Conservation (phyloP, 306 rosid species). For the Prinsepia uniflora region DNA sequence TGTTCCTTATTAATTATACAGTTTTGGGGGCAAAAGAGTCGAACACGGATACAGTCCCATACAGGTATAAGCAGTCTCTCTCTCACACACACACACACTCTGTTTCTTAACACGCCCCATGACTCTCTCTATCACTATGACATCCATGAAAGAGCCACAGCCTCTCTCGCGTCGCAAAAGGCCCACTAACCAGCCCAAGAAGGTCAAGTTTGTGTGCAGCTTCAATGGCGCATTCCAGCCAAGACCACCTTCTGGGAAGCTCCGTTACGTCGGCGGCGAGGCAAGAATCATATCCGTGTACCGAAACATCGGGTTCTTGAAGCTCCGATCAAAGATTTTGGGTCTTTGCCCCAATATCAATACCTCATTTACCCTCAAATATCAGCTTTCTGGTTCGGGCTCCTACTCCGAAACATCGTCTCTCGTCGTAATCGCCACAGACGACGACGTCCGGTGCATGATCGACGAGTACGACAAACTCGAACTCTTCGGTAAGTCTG, state of each 20-base stretch:
- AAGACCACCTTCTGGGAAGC: conserved; percentile 17
- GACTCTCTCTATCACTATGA: conserved; percentile 1
- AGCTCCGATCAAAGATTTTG: conserved; percentile 23
- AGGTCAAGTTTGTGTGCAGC: conserved; percentile 29
- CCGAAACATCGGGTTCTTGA: conserved; percentile 15
- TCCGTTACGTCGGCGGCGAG: conserved; percentile 31
- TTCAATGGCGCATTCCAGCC: conserved; percentile 26
- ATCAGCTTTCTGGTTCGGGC: conserved; percentile 14
- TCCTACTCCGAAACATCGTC: conserved; percentile 5
- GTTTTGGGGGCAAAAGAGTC: neutral
- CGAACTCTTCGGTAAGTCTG: conserved; percentile 14
- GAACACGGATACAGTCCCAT: neutral
- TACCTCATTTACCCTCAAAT: conserved; percentile 16
- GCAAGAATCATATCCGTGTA: conserved; percentile 28
- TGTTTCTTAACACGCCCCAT: neutral
- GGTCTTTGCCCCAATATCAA: conserved; percentile 13
- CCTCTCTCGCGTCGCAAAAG: conserved; percentile 15
- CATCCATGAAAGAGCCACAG: conserved; percentile 27
- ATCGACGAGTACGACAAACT: conserved; percentile 26
- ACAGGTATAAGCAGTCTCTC: neutral
- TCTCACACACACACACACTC: neutral
- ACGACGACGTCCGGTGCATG: conserved; percentile 32
- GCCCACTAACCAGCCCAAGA: conserved; percentile 18
- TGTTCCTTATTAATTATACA: no score
- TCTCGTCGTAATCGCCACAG: conserved; percentile 20